Conservation (phyloP, 1,284 basidiomycete species). For the Sanguinoderma infundibulare region DNA sequence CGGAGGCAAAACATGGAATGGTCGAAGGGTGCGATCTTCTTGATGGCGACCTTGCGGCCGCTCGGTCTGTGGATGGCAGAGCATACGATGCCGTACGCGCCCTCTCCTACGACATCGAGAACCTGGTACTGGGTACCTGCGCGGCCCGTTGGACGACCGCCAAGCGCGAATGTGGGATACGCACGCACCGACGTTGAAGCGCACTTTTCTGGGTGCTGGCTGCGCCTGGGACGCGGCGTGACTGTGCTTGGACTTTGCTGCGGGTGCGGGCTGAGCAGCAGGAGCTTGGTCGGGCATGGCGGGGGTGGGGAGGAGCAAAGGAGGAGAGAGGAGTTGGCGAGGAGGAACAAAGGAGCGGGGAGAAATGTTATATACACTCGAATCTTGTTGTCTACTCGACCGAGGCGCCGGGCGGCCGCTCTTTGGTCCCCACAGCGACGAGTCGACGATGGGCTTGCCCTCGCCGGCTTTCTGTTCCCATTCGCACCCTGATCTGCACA, state of each 20-base stretch:
- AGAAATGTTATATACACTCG: conserved; percentile 25
- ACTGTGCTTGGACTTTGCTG: conserved; percentile 59
- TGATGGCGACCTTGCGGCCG: conserved; percentile 70
- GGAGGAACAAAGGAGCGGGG: conserved; percentile 19
- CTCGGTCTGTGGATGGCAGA: conserved; percentile 84
- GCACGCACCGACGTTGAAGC: conserved; percentile 88
- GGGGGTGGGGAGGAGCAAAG: conserved; percentile 15
- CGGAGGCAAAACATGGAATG: conserved; percentile 89
- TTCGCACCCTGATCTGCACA: conserved; percentile 28
- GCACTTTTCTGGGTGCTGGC: conserved; percentile 83
- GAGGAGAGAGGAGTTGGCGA: conserved; percentile 10
- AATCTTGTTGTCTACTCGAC: conserved; percentile 28
- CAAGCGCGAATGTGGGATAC: background rate
- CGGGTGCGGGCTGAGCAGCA: conserved; percentile 26
- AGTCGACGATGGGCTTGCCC: too few species aligned
- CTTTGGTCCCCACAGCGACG: conserved; percentile 22
- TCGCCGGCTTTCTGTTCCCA: conserved; percentile 1
- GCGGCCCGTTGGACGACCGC: conserved; percentile 8
- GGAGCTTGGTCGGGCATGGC: conserved; percentile 34
- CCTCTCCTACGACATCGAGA: conserved; percentile 89
- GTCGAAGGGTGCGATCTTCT: conserved; percentile 87
- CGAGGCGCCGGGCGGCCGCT: too few species aligned
- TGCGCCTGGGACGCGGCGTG: conserved; percentile 65
- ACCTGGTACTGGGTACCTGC: conserved; percentile 85
- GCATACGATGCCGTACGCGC: conserved; percentile 89